These are phyloP conservation scores for Marchantia polymorpha DNA, from an alignment of 225 moss, liverwort and hornwort species.

Conservation along the genomic window DNA sequence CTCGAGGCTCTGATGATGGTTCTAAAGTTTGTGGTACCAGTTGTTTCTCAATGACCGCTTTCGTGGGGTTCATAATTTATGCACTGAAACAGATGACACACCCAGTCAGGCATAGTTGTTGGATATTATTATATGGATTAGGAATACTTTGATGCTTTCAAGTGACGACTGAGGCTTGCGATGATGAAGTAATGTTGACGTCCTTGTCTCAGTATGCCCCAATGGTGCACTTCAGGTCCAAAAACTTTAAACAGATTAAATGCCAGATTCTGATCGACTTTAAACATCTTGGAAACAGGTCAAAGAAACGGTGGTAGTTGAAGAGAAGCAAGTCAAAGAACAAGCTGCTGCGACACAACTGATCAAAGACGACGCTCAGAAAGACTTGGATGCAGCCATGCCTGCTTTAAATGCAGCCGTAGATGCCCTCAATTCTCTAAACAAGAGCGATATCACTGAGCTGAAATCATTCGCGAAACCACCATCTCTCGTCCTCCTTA, in stretches of 20 bases:
- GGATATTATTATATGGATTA: not conserved
- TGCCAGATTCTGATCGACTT: not conserved
- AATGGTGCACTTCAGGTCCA: too few relatives aligned
- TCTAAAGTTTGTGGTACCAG: not conserved
- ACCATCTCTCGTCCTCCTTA: constrained; percentile 76
- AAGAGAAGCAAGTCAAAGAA: constrained; percentile 67
- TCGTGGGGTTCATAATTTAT: too few relatives aligned
- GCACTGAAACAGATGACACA: too few relatives aligned
- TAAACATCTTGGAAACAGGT: constrained; percentile 40
- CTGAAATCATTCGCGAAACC: constrained; percentile 90
- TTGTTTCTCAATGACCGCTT: too few relatives aligned
- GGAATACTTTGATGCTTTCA: not conserved
- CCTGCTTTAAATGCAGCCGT: constrained; percentile 82
- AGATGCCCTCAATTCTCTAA: constrained; percentile 63
- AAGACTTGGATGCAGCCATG: constrained; percentile 74
- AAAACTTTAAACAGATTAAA: too few relatives aligned
- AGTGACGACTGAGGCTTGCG: not conserved
- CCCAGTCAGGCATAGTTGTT: not conserved
- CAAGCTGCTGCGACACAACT: constrained; percentile 77
- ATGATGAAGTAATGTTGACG: not conserved
- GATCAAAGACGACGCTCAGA: constrained; percentile 93
- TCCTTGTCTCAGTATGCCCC: too few relatives aligned
- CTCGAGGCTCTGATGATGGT: not conserved
- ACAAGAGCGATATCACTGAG: constrained; percentile 92
- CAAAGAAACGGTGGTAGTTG: constrained; percentile 59